phyloP scores from a whole-genome alignment of 768 basidiomycete genomes.

The Kwoniella dejecticola region DNA sequence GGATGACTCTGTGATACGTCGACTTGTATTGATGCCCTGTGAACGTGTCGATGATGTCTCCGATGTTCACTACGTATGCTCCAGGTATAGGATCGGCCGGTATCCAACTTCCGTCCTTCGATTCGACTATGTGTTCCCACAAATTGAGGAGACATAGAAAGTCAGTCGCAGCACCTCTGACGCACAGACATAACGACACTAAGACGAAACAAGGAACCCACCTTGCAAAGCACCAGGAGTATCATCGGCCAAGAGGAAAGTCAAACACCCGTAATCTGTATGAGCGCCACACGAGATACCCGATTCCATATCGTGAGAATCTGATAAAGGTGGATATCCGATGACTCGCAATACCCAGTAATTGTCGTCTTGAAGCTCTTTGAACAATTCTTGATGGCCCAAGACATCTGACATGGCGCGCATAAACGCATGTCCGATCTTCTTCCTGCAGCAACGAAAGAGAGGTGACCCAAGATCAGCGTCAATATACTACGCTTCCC shows the following conservation, averaged over 20 bases:
- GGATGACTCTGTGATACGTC: slow-evolving; percentile 37
- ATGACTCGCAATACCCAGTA: slow-evolving; percentile 38
- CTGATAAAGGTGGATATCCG: slow-evolving; percentile 34
- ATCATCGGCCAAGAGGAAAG: slow-evolving; percentile 35
- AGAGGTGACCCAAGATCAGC: neutral
- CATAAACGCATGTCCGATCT: slow-evolving; percentile 34
- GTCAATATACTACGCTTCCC: neutral
- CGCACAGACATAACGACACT: neutral
- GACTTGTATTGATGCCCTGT: slow-evolving; percentile 36
- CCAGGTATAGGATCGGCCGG: slow-evolving; percentile 37
- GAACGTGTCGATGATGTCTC: slow-evolving; percentile 37
- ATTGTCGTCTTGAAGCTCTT: slow-evolving; percentile 31
- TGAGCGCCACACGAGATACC: slow-evolving; percentile 40
- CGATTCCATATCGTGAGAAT: slow-evolving; percentile 16
- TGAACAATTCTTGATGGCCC: slow-evolving; percentile 24
- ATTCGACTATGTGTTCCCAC: slow-evolving; percentile 18
- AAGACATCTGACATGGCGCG: slow-evolving; percentile 26
- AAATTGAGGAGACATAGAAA: neutral
- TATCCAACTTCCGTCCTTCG: slow-evolving; percentile 38
- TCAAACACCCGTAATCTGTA: slow-evolving; percentile 39
- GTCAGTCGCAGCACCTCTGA: no score
- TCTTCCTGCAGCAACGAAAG: slow-evolving; percentile 11
- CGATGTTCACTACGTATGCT: slow-evolving; percentile 39
- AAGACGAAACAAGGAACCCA: neutral
- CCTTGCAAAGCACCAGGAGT: slow-evolving; percentile 35